These are phyloP conservation scores for Mrakia blollopis DNA, from an alignment of 768 basidiomycete genomes.

Conservation along the genomic window DNA sequence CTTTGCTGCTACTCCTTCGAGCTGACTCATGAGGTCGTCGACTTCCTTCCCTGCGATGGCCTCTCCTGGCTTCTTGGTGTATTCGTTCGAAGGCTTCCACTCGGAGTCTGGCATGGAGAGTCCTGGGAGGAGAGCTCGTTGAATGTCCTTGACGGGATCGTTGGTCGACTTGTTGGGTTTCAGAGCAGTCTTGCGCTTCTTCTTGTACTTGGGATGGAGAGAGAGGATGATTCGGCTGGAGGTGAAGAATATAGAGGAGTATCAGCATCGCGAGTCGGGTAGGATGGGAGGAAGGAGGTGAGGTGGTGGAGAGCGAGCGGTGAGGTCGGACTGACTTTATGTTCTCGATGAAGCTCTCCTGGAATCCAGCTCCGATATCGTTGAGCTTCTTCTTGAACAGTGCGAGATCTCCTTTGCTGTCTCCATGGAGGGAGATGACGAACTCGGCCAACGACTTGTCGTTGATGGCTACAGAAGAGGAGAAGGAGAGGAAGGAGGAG, in stretches of 20 bases:
- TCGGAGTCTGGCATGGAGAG: constrained; percentile 75
- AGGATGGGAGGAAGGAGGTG: background rate
- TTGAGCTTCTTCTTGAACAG: constrained; percentile 77
- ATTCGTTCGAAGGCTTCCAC: constrained; percentile 51
- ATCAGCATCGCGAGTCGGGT: background rate
- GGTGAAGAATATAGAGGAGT: background rate
- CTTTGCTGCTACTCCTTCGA: constrained; percentile 66
- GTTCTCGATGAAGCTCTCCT: constrained; percentile 83
- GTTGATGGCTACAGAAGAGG: constrained; percentile 54
- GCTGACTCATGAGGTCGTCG: constrained; percentile 78
- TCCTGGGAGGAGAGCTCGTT: constrained; percentile 66
- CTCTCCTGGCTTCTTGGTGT: constrained; percentile 33
- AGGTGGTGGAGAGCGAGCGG: background rate
- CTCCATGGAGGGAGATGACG: constrained; percentile 80
- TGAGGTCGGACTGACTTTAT: constrained; percentile 54
- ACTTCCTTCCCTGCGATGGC: constrained; percentile 56
- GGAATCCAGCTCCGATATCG: constrained; percentile 73
- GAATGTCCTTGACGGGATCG: constrained; percentile 37
- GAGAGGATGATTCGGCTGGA: constrained; percentile 71
- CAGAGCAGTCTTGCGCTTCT: constrained; percentile 52
- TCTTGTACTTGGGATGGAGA: constrained; percentile 94
- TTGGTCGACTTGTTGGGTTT: constrained; percentile 41
- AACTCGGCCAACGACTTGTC: constrained; percentile 96
- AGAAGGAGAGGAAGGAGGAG: background rate
- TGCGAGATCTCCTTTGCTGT: constrained; percentile 62